Base-by-base conservation (phyloP, 805 yeast genomes). In the Lachancea fermentati region DNA sequence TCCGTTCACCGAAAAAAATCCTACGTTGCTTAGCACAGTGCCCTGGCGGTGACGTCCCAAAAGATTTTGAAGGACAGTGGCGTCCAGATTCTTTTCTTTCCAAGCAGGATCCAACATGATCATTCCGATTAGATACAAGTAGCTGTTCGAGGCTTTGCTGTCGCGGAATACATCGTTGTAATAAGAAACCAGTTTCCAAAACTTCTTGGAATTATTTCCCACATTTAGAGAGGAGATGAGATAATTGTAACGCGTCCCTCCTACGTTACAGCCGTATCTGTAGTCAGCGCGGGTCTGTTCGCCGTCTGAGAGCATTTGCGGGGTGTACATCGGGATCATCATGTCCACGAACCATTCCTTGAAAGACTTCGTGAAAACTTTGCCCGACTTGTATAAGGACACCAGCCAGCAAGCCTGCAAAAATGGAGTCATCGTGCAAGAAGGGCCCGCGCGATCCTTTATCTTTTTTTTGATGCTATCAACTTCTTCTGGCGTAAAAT, bases 1-100 rank as follows among this genome's bases (percentile, higher is more conserved):
- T 7, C 26, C 26, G 9, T 22, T 22, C 11, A 22, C 9, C 26
- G 26, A 22, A 34, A 46, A 42, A 19, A 37, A 43, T 9, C 61
- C 61, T n/a, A 48, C 40, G 35, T 56, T 56, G 45, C 61, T 56
- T 15, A 53, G 43, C 17, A 56, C 37, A 4, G 50, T 39, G n/a
- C 59, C 59, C 34, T 50, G 50, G 29, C 59, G 46, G 17, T 39
- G 39, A 18, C 44, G 35, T 8, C 45, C 39, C n/a, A 50, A 19
- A 34, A 49, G 48, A 12, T 46, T 42, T 6, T 43, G 48, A 12
- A 35, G 18, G 19, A 54, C 45, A 11, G 48, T 14, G 6, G 38
- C 33, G 41, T 57, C 62, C 11, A 53, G 11, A 34, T 55, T 57
- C 19, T 48, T 31, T 7, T 41, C 46, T 18, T 46, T 33, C 13